phyloP scores from a whole-genome alignment of 176 grass and related monocot species.

The Eleusine coracana region DNA sequence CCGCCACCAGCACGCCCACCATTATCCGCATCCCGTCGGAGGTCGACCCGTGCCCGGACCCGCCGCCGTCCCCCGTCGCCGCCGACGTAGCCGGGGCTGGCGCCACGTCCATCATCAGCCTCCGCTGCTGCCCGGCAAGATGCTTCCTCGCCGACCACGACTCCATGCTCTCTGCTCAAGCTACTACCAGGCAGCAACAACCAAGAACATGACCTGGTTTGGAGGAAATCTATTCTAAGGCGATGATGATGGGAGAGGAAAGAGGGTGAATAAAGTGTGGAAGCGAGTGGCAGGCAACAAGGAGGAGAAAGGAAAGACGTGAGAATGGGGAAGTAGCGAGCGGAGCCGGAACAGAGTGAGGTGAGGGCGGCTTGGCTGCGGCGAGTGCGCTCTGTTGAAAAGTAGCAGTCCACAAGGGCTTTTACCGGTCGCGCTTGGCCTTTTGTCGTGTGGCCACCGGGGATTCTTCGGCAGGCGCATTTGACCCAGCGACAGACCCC shows the following conservation, averaged over 20 bases:
- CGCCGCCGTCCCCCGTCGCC: not conserved
- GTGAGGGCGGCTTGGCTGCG: not conserved
- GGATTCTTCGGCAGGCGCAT: not conserved
- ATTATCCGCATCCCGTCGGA: slow-evolving; percentile 59
- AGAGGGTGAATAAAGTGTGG: not conserved
- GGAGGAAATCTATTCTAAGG: not conserved
- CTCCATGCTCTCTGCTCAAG: not conserved
- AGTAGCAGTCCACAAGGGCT: slow-evolving; percentile 13
- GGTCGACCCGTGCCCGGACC: slow-evolving; percentile 33
- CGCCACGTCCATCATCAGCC: not conserved
- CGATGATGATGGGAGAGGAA: too few species aligned
- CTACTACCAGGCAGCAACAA: not conserved
- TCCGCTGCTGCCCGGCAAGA: not conserved
- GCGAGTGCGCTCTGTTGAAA: slow-evolving; percentile 31
- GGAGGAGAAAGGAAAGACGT: not conserved
- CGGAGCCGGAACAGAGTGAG: not conserved
- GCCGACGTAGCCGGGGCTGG: not conserved
- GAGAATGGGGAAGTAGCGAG: not conserved
- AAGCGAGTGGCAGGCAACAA: not conserved
- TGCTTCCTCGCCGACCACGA: not conserved
- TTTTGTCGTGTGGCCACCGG: not conserved
- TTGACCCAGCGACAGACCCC: not conserved
- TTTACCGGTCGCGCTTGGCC: not conserved
- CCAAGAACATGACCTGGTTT: not conserved
- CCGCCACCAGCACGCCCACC: slow-evolving; percentile 68